phyloP scores from a whole-genome alignment of 169 alveolate species.

The Plasmodium coatneyi region DNA sequence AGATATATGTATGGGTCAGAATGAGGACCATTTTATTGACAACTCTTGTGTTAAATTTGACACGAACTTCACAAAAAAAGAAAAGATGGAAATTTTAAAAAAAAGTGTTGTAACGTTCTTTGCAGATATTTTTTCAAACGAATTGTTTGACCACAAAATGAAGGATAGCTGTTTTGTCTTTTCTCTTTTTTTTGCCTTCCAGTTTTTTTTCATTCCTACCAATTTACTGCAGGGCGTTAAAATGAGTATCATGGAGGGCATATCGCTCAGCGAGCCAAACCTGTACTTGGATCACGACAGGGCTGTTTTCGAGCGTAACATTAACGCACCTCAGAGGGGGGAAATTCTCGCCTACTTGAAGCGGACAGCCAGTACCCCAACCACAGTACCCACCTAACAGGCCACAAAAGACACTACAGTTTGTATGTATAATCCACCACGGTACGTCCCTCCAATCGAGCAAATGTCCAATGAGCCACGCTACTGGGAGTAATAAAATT shows the following conservation, averaged over 20 bases:
- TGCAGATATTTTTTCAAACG: slow-evolving; percentile 16
- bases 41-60: slow-evolving; percentile 22
- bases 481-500: background rate
- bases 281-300: slow-evolving; percentile 39
- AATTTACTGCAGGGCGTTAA: slow-evolving; percentile 26
- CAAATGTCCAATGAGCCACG: too few species aligned
- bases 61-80: background rate
- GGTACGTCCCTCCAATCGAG: background rate
- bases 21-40: slow-evolving; percentile 24
- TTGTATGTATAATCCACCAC: background rate
- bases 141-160: background rate
- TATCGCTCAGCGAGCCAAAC: slow-evolving; percentile 17
- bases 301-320: slow-evolving; percentile 17
- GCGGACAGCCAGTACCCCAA: background rate
- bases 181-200: slow-evolving; percentile 60
- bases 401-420: background rate
- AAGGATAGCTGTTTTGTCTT: slow-evolving; percentile 57
- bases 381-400: background rate
- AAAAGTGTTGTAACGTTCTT: slow-evolving; percentile 15
- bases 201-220: slow-evolving; percentile 54
- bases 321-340: slow-evolving; percentile 12
- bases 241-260: slow-evolving; percentile 37
- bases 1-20: slow-evolving; percentile 27
- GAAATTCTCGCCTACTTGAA: slow-evolving; percentile 41
- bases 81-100: slow-evolving; percentile 23